phyloP scores from a whole-genome alignment of 371 early-diverging fungal species.

The Sporodiniella umbellata region DNA sequence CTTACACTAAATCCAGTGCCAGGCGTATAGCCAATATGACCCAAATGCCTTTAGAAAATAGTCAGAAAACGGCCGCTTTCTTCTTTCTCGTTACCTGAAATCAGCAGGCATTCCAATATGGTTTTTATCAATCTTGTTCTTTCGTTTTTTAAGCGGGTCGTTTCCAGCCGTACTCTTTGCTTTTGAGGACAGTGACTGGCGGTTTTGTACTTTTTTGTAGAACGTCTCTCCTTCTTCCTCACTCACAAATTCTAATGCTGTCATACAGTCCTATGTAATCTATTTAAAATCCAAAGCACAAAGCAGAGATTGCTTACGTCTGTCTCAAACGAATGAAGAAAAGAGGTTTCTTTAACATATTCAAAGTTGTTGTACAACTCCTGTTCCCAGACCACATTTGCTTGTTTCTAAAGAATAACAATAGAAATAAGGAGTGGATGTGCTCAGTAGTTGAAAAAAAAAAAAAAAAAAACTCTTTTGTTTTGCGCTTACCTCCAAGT shows the following conservation, averaged over 20 bases:
- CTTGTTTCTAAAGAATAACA: slow-evolving; percentile 29
- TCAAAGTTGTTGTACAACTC: slow-evolving; percentile 76
- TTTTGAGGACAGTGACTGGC: slow-evolving; percentile 41
- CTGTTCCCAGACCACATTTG: slow-evolving; percentile 78
- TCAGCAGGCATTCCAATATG: slow-evolving; percentile 75
- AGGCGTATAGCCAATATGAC: slow-evolving; percentile 78
- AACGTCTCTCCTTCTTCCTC: slow-evolving; percentile 79
- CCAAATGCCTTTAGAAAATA: slow-evolving; percentile 52
- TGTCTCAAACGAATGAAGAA: slow-evolving; percentile 83
- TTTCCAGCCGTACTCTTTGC: slow-evolving; percentile 13
- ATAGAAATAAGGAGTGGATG: too few species aligned
- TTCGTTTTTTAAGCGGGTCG: slow-evolving; percentile 11
- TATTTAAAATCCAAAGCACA: too few species aligned
- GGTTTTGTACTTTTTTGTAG: slow-evolving; percentile 61
- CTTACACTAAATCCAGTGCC: slow-evolving; percentile 78
- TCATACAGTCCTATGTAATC: slow-evolving; percentile 58
- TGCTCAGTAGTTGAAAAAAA: too few species aligned
- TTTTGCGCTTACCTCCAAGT: slow-evolving; percentile 56
- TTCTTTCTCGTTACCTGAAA: slow-evolving; percentile 47
- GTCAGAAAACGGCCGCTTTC: neutral
- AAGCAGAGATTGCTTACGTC: slow-evolving; percentile 70
- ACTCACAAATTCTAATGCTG: slow-evolving; percentile 87
- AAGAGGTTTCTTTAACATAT: slow-evolving; percentile 68
- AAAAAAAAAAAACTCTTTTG: too few species aligned
- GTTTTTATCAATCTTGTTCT: slow-evolving; percentile 63